Evolutionary conservation across 2,329 filamentous ascomycete species (phyloP).

Genomic region (Hirsutella minnesotensis): DNA sequence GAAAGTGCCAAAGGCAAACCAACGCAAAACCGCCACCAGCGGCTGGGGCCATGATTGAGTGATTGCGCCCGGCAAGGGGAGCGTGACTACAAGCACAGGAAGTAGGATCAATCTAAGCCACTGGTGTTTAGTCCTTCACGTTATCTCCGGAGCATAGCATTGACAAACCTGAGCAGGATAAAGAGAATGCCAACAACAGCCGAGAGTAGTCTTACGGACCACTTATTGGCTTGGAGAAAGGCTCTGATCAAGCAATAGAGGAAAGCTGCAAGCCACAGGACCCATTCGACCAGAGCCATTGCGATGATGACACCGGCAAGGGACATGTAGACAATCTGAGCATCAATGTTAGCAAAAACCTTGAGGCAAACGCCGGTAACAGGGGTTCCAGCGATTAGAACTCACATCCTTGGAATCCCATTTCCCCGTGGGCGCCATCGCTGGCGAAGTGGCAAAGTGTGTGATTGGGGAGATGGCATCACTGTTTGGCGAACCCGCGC

Average conservation of each 20-base stretch:
- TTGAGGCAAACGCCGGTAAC: too few species aligned
- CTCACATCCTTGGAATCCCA: too few species aligned
- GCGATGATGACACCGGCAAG: slow-evolving; percentile 75
- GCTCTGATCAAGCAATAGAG: slow-evolving; percentile 84
- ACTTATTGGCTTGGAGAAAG: slow-evolving; percentile 79
- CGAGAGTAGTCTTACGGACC: slow-evolving; percentile 67
- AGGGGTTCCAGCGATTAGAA: too few species aligned
- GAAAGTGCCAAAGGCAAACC: slow-evolving; percentile 94
- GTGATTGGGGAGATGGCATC: too few species aligned
- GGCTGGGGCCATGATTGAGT: slow-evolving; percentile 57
- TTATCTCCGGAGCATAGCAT: too few species aligned
- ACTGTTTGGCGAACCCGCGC: too few species aligned
- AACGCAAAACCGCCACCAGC: slow-evolving; percentile 67
- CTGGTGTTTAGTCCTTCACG: too few species aligned
- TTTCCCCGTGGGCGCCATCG: too few species aligned
- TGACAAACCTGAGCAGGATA: slow-evolving; percentile 57
- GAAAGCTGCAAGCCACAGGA: slow-evolving; percentile 89
- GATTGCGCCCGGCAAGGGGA: slow-evolving; percentile 67
- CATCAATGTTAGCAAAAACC: too few species aligned
- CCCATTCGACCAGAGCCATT: slow-evolving; percentile 82
- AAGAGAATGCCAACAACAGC: slow-evolving; percentile 65
- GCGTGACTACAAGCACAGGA: slow-evolving; percentile 85
- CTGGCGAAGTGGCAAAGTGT: too few species aligned
- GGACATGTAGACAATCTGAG: slow-evolving; percentile 73
- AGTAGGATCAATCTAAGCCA: slow-evolving; percentile 61